These are phyloP conservation scores for Turritis glabra DNA, from an alignment of 345 rosid species.

Conservation along the genomic window DNA sequence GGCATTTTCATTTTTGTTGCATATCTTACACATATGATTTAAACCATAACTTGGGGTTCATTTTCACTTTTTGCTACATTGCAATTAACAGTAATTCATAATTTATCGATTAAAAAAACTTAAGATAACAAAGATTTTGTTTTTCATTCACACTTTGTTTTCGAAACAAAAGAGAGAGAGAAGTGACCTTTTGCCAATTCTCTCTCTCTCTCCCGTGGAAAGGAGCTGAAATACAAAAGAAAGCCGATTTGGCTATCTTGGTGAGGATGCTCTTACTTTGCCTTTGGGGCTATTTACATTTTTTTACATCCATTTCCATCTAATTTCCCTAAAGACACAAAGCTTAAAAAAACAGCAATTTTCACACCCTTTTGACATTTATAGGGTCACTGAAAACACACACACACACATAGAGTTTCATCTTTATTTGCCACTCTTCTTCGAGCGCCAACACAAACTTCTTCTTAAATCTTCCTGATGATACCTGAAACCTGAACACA, in stretches of 20 bases:
- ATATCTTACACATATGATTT: too few relatives aligned
- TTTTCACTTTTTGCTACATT: neutral
- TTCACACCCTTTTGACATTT: slow-evolving; percentile 17
- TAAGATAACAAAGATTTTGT: neutral
- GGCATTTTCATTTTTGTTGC: too few relatives aligned
- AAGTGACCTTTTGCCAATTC: slow-evolving; percentile 17
- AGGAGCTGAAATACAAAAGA: slow-evolving; percentile 7
- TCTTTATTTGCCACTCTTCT: slow-evolving; percentile 39
- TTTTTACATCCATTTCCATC: neutral
- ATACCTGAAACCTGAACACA: slow-evolving; percentile 15
- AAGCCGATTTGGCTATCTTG: slow-evolving; percentile 33
- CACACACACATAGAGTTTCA: neutral
- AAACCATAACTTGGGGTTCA: neutral
- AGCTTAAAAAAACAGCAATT: neutral
- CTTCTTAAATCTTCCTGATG: neutral
- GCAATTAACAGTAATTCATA: neutral
- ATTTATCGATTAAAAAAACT: neutral
- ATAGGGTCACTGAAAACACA: neutral
- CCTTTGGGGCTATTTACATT: slow-evolving; percentile 25
- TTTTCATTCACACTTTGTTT: slow-evolving; percentile 11
- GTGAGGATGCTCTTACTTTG: slow-evolving; percentile 9
- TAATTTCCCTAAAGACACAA: neutral
- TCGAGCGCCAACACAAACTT: slow-evolving; percentile 27
- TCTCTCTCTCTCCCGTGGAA: slow-evolving; percentile 16
- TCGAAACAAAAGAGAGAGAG: slow-evolving; percentile 30